Percentiles rank a stretch among this genome's conserved stretches.
Evolutionary conservation across 2,329 filamentous ascomycete genomes (phyloP).

Genomic region (Chrysosporium queenslandicum): DNA sequence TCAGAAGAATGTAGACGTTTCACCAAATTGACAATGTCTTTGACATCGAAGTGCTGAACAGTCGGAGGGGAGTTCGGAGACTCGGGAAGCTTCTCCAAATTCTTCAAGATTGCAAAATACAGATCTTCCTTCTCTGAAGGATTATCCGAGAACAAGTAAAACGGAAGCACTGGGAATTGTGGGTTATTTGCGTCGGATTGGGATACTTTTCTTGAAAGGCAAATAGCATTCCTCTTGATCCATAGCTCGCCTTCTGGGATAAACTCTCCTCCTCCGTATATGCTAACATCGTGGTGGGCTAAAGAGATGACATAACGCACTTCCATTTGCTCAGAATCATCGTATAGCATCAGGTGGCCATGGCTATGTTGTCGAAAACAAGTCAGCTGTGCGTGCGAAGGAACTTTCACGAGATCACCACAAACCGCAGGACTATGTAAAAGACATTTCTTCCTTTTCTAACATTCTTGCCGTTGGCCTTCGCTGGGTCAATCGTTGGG

Average conservation of each 20-base stretch:
- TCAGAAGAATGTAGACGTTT: constrained; percentile 85
- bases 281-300: constrained; percentile 70
- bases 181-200: constrained; percentile 44
- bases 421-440: constrained; percentile 76
- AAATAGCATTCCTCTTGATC: constrained; percentile 87
- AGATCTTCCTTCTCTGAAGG: constrained; percentile 97
- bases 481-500: constrained; percentile 45
- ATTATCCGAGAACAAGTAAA: constrained; percentile 90
- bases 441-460: constrained; percentile 75
- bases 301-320: constrained; percentile 93
- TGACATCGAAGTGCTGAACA: constrained; percentile 67
- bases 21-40: constrained; percentile 79
- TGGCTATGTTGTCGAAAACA: constrained; percentile 49
- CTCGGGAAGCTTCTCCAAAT: constrained; percentile 60
- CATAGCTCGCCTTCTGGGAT: constrained; percentile 89
- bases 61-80: constrained; percentile 51
- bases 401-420: constrained; percentile 11
- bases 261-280: constrained; percentile 67
- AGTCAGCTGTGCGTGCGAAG: constrained; percentile 7
- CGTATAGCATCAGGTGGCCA: constrained; percentile 93
- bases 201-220: constrained; percentile 56
- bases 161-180: constrained; percentile 57
- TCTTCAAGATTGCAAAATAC: constrained; percentile 82
- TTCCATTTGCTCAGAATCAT: constrained; percentile 88
- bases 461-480: constrained; percentile 39